Base-by-base conservation (phyloP, 768 basidiomycete genomes). In the Tylopilus subfusipes region DNA sequence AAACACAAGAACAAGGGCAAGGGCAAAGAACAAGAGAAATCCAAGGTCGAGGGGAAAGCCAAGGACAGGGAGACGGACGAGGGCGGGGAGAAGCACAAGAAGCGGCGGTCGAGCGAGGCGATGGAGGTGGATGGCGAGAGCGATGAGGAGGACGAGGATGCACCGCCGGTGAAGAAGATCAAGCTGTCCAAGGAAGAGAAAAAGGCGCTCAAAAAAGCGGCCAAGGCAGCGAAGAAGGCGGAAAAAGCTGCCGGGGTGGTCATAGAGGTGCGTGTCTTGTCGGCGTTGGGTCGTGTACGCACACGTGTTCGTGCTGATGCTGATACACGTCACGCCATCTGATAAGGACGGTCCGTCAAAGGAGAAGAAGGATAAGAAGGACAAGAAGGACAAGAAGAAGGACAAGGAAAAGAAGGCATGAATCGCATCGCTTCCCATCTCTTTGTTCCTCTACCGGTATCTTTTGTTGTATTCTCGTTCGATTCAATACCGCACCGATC, bases 121-220 rank as follows among this genome's bases (percentile, higher is more conserved):
- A 85, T 86, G 79, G 83, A 84, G 42, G 80, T 82, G 3, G 85
- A 85, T 57, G 78, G 66, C 57, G 78, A 79, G 25, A 75, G 78
- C 42, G 80, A 77, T 1, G 63, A 52, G 1, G 54, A 38, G 4
- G 56, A 58, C 5, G 78, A 80, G 12, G 77, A 80, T 33, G 81
- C 78, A 53, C 78, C 73, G 24, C 75, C 82, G 8, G 58, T 74
- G 48, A 90, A 90, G 74, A 90, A 90, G 74, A 76, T 78, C 53
- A 90, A 90, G 75, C 63, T 88, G 45, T 85, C 85, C 21, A 91
- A 90, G 72, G 88, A 90, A 72, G 89, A 92, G 74, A 90, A 90
- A 78, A 90, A 88, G 75, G 86, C 88, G 18, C 70, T 86, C 68
- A 91, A 89, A 72, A 90, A 86, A 72, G 85, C 84, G 42, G 80